Evolutionary conservation across 2,329 filamentous ascomycete species (phyloP), one percentile per base, ranked within the genome.

Genomic region (Calcarisporium arbuscula): DNA sequence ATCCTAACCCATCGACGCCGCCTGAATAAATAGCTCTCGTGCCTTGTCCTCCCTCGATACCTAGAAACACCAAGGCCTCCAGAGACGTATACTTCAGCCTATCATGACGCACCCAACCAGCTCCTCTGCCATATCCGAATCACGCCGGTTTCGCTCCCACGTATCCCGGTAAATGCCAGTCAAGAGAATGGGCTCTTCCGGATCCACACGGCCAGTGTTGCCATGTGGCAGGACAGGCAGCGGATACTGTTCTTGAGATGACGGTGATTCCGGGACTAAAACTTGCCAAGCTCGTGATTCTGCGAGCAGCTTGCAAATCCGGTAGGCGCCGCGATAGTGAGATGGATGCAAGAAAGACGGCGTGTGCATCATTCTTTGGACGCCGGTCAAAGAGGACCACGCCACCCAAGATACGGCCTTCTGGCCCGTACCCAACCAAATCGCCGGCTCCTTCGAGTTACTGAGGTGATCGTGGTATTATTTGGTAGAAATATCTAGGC

Each of bases 321-420:
- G 44, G n/a, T 46, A 48, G 4, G 49, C 49, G 3, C 43, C 35
- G 2, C 42, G 17, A 3, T 23, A 7, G 5, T 45, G 35, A 23
- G 39, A 34, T 8, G 47, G 22, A 27, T 53, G 46, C 15, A 55
- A 37, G 30, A 44, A 54, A n/a, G 10, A 21, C 20, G 9, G 36
- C 18, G 29, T 37, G 14, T 25, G 20, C 19, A 14, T 33, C 17
- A 9, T 5, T 27, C 2, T 30, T 18, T 34, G 25, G 22, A 20
- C 33, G 35, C 19, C 52, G 38, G 28, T 54, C 48, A 28, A 56
- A 56, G 5, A 54, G 26, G 0, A 48, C 40, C 2, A 56, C 52
- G n/a, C 52, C 52, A 11, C 52, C 51, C 11, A 55, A 37, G 23
- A 54, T 51, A 16, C 46, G 45, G 14, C 35, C 33, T 27, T 54